Evolutionary conservation across 176 grass and related monocot species (phyloP).

Genomic region (Raddia guianensis): DNA sequence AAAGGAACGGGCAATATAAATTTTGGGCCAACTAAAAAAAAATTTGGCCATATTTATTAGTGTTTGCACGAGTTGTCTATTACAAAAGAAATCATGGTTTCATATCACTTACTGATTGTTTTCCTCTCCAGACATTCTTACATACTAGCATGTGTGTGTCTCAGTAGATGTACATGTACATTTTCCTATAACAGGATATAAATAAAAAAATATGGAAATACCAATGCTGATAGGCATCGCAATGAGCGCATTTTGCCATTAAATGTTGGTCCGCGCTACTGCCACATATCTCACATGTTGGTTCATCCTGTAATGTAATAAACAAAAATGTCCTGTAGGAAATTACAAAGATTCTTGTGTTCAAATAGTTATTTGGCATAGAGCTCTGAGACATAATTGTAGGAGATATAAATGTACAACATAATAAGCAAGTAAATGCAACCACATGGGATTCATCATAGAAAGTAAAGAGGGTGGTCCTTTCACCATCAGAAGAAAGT

Average conservation of each 20-base stretch:
- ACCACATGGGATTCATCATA: not conserved
- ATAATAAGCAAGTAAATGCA: not conserved
- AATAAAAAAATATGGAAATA: not conserved
- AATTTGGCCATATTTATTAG: not conserved
- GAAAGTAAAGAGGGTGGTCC: not conserved
- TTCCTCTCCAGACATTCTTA: conserved; percentile 23
- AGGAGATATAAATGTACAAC: conserved; percentile 3
- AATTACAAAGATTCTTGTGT: not conserved
- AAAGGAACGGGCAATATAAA: not conserved
- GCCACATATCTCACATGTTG: conserved; percentile 43
- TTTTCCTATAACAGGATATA: not conserved
- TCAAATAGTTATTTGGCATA: not conserved
- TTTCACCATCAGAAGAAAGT: not conserved
- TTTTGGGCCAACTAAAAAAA: not conserved
- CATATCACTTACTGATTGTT: not conserved
- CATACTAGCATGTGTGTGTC: not conserved
- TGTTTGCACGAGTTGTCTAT: not conserved
- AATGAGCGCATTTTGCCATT: conserved; percentile 20
- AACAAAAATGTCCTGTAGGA: not conserved
- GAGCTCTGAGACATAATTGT: not conserved
- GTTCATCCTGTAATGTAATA: conserved; percentile 3
- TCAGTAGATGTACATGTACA: not conserved
- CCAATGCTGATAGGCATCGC: conserved; percentile 29
- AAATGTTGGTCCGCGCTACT: not conserved
- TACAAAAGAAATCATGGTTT: conserved; percentile 10